A percentile compares a stretch with the other conserved stretches of the same genome.
Conservation (phyloP, 306 rosid species). For the Sesbania bispinosa region DNA sequence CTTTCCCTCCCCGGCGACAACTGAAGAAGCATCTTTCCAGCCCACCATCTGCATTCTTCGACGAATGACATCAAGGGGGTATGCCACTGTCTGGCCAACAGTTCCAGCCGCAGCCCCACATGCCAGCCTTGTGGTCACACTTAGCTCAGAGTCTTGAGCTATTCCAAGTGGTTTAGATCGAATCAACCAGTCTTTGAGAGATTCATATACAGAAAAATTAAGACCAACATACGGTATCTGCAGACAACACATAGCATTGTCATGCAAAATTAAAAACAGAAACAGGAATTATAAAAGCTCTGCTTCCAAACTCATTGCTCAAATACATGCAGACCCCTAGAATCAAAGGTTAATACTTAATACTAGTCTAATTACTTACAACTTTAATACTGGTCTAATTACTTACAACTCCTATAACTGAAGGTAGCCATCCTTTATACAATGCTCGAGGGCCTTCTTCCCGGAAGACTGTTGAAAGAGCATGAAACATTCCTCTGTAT, state of each 20-base stretch:
- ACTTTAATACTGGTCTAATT: too few species aligned
- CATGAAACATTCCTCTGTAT: constrained; percentile 62
- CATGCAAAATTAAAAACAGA: too few species aligned
- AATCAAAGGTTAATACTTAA: neutral
- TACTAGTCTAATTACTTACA: neutral
- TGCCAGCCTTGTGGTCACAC: constrained; percentile 75
- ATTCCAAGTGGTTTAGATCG: constrained; percentile 64
- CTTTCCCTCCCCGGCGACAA: constrained; percentile 73
- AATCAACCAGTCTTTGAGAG: constrained; percentile 80
- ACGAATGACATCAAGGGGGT: constrained; percentile 96
- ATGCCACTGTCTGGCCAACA: constrained; percentile 89
- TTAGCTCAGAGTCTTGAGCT: constrained; percentile 66
- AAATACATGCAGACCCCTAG: neutral
- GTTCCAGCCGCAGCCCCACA: constrained; percentile 98
- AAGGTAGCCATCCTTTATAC: constrained; percentile 72
- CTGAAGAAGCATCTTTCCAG: constrained; percentile 81
- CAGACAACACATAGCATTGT: too few species aligned
- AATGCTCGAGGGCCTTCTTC: constrained; percentile 69
- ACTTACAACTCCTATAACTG: constrained; percentile 78
- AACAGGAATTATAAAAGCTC: too few species aligned
- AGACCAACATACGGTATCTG: constrained; percentile 95
- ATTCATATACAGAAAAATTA: constrained; percentile 89
- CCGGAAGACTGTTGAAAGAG: constrained; percentile 59
- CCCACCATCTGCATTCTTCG: constrained; percentile 99
- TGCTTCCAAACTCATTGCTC: neutral